phyloP scores from a whole-genome alignment of 2,329 filamentous ascomycete genomes.

The Fusarium dlaminii region DNA sequence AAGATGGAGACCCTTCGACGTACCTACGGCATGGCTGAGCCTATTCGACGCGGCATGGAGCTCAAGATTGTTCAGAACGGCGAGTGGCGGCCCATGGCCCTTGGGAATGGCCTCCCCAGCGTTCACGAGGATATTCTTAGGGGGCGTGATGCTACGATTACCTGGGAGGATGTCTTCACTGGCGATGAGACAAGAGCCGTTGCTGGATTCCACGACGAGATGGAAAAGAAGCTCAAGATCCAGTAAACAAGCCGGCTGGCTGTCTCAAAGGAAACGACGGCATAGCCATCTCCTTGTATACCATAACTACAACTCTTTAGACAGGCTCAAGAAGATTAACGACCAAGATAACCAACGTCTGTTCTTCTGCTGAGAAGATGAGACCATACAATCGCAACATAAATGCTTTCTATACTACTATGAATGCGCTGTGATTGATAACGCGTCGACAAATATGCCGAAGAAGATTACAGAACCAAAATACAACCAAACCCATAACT shows the following conservation, averaged over 20 bases:
- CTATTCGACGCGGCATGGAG: slow-evolving; percentile 93
- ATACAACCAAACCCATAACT: slow-evolving; percentile 34
- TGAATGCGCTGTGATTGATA: slow-evolving; percentile 40
- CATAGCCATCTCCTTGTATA: slow-evolving; percentile 25
- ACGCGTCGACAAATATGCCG: slow-evolving; percentile 22
- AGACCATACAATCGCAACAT: slow-evolving; percentile 21
- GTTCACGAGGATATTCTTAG: slow-evolving; percentile 91
- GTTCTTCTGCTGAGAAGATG: not conserved
- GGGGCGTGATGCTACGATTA: slow-evolving; percentile 79
- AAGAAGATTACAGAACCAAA: slow-evolving; percentile 33
- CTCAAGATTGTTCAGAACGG: slow-evolving; percentile 84
- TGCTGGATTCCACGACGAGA: slow-evolving; percentile 86
- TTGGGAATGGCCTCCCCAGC: slow-evolving; percentile 68
- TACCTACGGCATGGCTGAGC: slow-evolving; percentile 91
- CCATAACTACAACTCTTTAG: slow-evolving; percentile 26
- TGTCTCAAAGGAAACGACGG: not conserved
- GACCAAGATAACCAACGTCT: not conserved
- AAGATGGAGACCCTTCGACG: slow-evolving; percentile 90
- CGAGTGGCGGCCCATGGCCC: slow-evolving; percentile 79
- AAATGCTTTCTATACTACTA: slow-evolving; percentile 44
- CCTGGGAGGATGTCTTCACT: slow-evolving; percentile 93
- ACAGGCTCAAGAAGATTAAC: slow-evolving; percentile 17
- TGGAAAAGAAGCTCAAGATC: slow-evolving; percentile 92
- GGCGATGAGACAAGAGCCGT: slow-evolving; percentile 78
- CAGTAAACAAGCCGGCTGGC: slow-evolving; percentile 33